Evolutionary conservation across 495 filamentous ascomycete genomes (phyloP).

Genomic region (Durotheca rogersii): DNA sequence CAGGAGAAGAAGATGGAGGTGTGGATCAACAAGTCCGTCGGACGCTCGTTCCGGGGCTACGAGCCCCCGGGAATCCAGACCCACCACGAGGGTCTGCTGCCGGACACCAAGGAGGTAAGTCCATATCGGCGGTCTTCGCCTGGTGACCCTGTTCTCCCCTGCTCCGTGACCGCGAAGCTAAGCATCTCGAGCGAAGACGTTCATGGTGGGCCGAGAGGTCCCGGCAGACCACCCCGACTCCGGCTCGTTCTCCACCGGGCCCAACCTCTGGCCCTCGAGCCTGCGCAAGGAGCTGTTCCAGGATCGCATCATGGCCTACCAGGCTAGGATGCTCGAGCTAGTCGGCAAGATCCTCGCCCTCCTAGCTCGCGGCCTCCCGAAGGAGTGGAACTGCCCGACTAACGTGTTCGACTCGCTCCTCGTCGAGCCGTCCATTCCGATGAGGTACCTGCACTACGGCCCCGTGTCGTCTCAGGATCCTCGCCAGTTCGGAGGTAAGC

Average conservation of each 20-base stretch:
- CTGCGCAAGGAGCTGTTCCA: constrained; percentile 46
- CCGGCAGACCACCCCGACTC: constrained; percentile 1
- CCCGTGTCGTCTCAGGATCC: constrained; percentile 29
- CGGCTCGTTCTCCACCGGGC: constrained; percentile 16
- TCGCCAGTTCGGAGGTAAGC: constrained; percentile 41
- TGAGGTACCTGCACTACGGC: constrained; percentile 46
- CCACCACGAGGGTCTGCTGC: constrained; percentile 35
- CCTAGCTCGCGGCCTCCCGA: constrained; percentile 39
- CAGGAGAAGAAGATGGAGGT: constrained; percentile 38
- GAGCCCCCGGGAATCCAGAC: constrained; percentile 36
- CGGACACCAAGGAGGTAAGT: constrained; percentile 45
- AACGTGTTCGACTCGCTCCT: constrained; percentile 43
- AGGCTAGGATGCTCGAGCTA: constrained; percentile 34
- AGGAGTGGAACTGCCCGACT: constrained; percentile 14
- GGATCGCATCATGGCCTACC: constrained; percentile 48
- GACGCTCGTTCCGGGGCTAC: constrained; percentile 39
- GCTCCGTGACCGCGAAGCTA: not conserved
- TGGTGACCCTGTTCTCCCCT: too few species aligned
- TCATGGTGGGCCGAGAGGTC: constrained; percentile 42
- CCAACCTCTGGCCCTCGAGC: constrained; percentile 48
- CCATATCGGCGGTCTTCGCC: too few species aligned
- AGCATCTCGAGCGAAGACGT: constrained; percentile 5
- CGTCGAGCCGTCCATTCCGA: constrained; percentile 40
- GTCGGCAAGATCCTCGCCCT: constrained; percentile 34
- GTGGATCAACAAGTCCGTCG: constrained; percentile 31